Evolutionary conservation across 352 stramenopile genomes (phyloP).

Genomic region (Globisporangium barbulae): DNA sequence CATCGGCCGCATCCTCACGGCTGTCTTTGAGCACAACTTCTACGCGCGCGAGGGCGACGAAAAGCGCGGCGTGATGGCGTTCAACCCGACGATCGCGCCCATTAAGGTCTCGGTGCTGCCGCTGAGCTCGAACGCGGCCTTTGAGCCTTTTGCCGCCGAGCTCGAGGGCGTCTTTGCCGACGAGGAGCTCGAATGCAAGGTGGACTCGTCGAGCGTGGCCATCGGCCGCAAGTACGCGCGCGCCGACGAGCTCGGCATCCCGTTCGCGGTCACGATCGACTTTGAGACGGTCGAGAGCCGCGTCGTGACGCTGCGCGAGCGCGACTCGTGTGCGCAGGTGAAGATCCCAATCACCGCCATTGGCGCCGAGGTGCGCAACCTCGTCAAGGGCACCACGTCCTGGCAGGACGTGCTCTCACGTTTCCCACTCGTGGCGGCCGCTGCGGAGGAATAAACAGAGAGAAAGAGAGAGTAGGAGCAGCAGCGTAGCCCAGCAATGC

Average conservation of each 20-base stretch:
- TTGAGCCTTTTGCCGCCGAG: constrained; percentile 79
- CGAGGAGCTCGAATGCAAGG: constrained; percentile 84
- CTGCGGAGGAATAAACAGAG: constrained; percentile 24
- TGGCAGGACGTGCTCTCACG: constrained; percentile 81
- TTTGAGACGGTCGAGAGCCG: constrained; percentile 93
- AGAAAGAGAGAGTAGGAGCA: not conserved
- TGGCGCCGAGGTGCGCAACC: constrained; percentile 72
- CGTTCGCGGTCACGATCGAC: constrained; percentile 98
- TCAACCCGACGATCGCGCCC: constrained; percentile 96
- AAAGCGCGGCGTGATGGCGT: constrained; percentile 97
- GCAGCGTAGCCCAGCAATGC: not conserved
- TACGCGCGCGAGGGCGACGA: constrained; percentile 95
- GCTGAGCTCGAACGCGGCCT: constrained; percentile 86
- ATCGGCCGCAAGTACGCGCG: constrained; percentile 97
- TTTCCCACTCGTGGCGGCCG: constrained; percentile 79
- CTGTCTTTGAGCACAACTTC: constrained; percentile 99
- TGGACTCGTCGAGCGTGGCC: constrained; percentile 94
- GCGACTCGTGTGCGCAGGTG: constrained; percentile 97
- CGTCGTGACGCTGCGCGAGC: constrained; percentile 97
- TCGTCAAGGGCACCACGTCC: constrained; percentile 80
- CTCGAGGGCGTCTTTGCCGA: constrained; percentile 68
- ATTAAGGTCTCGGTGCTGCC: constrained; percentile 98
- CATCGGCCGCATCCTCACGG: constrained; percentile 97
- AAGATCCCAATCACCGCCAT: constrained; percentile 88
- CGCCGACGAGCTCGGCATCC: constrained; percentile 97